Evolutionary conservation across 176 grass and related monocot species (phyloP), one percentile per base, ranked within the genome.

Genomic region (Carex pumila): DNA sequence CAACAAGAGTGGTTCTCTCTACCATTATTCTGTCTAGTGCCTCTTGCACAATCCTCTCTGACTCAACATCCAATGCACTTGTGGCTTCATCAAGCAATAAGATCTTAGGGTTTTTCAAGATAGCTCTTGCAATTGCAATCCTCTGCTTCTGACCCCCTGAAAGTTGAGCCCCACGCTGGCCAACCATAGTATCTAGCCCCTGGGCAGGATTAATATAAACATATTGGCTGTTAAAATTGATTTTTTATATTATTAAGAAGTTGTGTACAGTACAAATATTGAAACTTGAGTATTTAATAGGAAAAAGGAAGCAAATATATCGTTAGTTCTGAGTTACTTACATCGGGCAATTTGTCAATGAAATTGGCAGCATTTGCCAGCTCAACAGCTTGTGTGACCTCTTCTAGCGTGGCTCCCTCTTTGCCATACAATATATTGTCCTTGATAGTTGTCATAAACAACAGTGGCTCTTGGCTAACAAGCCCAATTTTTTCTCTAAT

Each of bases 121-220:
- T 92, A 47, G 94, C 94, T 84, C 94, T 97, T 19, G 94, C 94
- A 54, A 97, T 94, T 66, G 90, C 94, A 88, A 94, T 89, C 73
- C 92, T 92, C 81, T 97, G 94, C 79, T 97, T 94, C 78, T 97
- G 94, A 49, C 94, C 94, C 10, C 94, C 94, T n/a, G 94, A 97
- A 57, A 94, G 92, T 47, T 94, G 92, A 65, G 92, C 84, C 21
- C 94, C 94, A 52, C 84, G 90, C 29, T 92, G 91, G 13, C 94
- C 94, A 62, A 97, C 94, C 87, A 97, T 85, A 55, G 94, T 97
- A 71, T 97, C 90, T 71, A 92, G 89, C 3, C 94, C 94, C 94
- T 97, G 66, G 15, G 53, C 10, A 65, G 21, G 3, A 67, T 29
- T n/a, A 53, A 30, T 54, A 49, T 65, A 67, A 50, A 12, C 2